Evolutionary conservation across 176 grass and related monocot species (phyloP), one percentile per base, ranked within the genome.

Genomic region (Chloris gayana): DNA sequence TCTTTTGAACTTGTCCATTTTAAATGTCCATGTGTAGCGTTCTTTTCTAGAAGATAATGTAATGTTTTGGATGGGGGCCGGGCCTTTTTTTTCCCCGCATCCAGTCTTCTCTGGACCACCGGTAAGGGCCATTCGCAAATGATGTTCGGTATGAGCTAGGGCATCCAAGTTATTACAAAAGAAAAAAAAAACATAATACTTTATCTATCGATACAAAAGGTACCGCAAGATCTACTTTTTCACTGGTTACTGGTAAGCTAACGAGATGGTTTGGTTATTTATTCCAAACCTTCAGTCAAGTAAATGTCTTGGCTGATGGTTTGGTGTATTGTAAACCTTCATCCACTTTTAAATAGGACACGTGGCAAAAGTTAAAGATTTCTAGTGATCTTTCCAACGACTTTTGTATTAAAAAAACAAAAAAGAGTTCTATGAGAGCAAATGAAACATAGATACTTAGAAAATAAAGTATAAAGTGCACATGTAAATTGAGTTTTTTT

Each of bases 21-120:
- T 70, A 51, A 78, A 71, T 85, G 66, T 63, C 22, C 66, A 38
- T 71, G 17, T 27, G 53, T n/a, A 13, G 41, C 31, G 70, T 51
- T n/a, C 82, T 78, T 84, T 77, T 47, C 6, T 17, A 64, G 41
- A 71, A 8, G 74, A 78, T 78, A 83, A 42, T 51, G 42, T 78
- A 78, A 78, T 78, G 14, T 62, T 38, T 83, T 19, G 0, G n/a
- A 17, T 21, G 22, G 4, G 9, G 19, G 5, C 31, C 29, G 6
- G 5, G 5, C 8, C 37, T 64, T 9, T 50, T 38, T 9, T 13
- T 45, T 6, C 70, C 18, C 35, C 39, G 4, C 54, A 35, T 29
- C 30, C n/a, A 22, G 61, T 30, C n/a, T 1, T 39, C 15, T 47
- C 29, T 71, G 83, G 83, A 78, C 83, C 41, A 77, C 53, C 27